These are phyloP conservation scores for Apiospora marii DNA, from an alignment of 2,329 filamentous ascomycete genomes.

Conservation along the genomic window DNA sequence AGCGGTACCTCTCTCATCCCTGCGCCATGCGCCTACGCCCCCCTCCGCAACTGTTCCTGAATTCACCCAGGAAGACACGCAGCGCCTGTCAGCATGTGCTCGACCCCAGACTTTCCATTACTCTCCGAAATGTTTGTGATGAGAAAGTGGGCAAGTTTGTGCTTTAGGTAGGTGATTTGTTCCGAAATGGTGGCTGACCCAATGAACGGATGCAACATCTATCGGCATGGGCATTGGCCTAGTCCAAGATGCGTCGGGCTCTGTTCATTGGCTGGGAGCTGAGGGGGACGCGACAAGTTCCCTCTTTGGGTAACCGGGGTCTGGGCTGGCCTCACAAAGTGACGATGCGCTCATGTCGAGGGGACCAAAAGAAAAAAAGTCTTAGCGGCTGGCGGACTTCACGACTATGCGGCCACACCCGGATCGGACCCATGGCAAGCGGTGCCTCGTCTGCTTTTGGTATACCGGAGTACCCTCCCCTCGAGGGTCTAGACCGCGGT, in stretches of 20 bases:
- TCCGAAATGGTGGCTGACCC: neutral
- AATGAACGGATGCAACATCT: neutral
- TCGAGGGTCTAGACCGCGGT: conserved; percentile 24
- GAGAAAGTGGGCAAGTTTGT: neutral
- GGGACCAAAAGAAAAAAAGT: neutral
- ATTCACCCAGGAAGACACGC: conserved; percentile 2
- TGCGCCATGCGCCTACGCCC: conserved; percentile 14
- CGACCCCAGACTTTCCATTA: neutral
- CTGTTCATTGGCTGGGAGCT: neutral
- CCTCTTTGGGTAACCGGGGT: conserved; percentile 13
- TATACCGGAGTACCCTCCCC: conserved; percentile 19
- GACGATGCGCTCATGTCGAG: conserved; percentile 2
- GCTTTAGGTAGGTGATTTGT: neutral
- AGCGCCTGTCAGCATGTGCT: neutral
- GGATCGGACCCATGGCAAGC: conserved; percentile 18
- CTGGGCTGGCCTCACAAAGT: neutral
- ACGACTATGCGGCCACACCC: conserved; percentile 26
- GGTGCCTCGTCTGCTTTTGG: conserved; percentile 23
- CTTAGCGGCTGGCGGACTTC: conserved; percentile 19
- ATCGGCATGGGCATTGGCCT: neutral
- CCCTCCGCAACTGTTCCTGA: conserved; percentile 14
- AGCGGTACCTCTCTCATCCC: conserved; percentile 15
- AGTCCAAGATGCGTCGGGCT: neutral
- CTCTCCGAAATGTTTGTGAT: neutral
- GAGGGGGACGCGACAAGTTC: conserved; percentile 10